These are phyloP conservation scores for Penicillium sp. DNA, from an alignment of 2,329 filamentous ascomycete species.

Conservation along the genomic window DNA sequence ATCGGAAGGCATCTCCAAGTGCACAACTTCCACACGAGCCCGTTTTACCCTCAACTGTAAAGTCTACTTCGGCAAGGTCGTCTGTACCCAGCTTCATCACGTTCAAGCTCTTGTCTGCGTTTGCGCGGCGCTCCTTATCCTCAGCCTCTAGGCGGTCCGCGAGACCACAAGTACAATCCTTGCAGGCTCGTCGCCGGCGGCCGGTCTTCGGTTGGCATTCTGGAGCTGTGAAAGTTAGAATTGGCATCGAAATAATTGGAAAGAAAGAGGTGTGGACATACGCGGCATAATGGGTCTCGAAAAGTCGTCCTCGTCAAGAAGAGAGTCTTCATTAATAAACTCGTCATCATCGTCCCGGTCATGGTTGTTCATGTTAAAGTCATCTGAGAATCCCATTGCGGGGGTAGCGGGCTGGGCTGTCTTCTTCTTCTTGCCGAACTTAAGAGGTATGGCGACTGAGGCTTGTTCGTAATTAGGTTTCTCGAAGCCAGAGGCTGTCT, in stretches of 20 bases:
- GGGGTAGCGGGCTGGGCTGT: conserved; percentile 14
- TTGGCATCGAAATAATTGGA: neutral
- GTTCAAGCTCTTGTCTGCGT: conserved; percentile 58
- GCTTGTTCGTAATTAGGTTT: conserved; percentile 65
- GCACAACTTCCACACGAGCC: conserved; percentile 94
- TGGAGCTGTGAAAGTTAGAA: conserved; percentile 55
- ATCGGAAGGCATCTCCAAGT: conserved; percentile 83
- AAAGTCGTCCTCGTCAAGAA: conserved; percentile 83
- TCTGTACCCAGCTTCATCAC: conserved; percentile 66
- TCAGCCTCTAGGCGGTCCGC: conserved; percentile 83
- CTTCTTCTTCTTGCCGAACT: conserved; percentile 64
- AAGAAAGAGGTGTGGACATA: conserved; percentile 49
- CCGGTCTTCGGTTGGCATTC: conserved; percentile 82
- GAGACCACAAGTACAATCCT: conserved; percentile 95
- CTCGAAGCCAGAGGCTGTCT: conserved; percentile 56
- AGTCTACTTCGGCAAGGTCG: conserved; percentile 82
- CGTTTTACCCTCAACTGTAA: conserved; percentile 92
- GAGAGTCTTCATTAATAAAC: conserved; percentile 83
- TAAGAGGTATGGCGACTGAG: conserved; percentile 60
- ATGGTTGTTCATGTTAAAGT: conserved; percentile 30
- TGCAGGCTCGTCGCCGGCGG: conserved; percentile 84
- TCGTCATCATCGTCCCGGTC: conserved; percentile 71
- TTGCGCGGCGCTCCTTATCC: conserved; percentile 65
- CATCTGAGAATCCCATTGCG: conserved; percentile 42
- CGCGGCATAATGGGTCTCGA: conserved; percentile 74